Evolutionary conservation across 495 filamentous ascomycete species (phyloP).

Genomic region (Venustampulla echinocandica): DNA sequence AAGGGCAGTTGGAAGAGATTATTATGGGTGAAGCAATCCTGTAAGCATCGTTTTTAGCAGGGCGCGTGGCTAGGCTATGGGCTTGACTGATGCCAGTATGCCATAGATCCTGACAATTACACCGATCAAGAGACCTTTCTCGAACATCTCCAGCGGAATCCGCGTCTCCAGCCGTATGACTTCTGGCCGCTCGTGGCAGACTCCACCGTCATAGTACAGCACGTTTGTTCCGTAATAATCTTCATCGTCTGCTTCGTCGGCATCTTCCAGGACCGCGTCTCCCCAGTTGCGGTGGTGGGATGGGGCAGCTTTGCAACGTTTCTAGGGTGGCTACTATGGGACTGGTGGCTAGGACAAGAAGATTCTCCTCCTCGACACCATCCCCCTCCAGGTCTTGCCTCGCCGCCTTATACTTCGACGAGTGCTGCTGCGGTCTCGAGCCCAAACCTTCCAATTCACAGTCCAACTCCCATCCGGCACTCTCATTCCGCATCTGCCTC

Average conservation of each 20-base stretch:
- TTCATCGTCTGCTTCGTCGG: slow-evolving; percentile 91
- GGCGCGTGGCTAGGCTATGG: background rate
- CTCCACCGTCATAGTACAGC: slow-evolving; percentile 93
- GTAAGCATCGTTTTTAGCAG: slow-evolving; percentile 35
- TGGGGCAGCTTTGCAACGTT: slow-evolving; percentile 77
- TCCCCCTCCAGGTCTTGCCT: slow-evolving; percentile 23
- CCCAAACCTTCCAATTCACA: slow-evolving; percentile 29
- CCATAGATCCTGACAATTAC: slow-evolving; percentile 89
- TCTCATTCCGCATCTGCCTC: slow-evolving; percentile 21
- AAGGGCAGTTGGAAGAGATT: slow-evolving; percentile 84
- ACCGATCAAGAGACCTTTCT: slow-evolving; percentile 94
- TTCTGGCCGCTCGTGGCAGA: slow-evolving; percentile 96
- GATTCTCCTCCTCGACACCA: slow-evolving; percentile 29
- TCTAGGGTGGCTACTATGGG: slow-evolving; percentile 84
- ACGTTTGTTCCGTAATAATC: slow-evolving; percentile 87
- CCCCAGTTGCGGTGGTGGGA: slow-evolving; percentile 76
- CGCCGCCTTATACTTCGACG: slow-evolving; percentile 26
- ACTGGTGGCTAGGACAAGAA: slow-evolving; percentile 69
- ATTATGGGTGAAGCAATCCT: slow-evolving; percentile 95
- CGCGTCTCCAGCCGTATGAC: slow-evolving; percentile 87
- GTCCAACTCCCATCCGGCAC: slow-evolving; percentile 23
- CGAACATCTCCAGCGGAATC: slow-evolving; percentile 91
- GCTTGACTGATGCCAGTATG: slow-evolving; percentile 3
- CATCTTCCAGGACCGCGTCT: slow-evolving; percentile 77
- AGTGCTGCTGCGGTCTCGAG: slow-evolving; percentile 33